Evolutionary conservation across 208 protist genomes (phyloP).

Genomic region (Kentomonas sorsogonicus): DNA sequence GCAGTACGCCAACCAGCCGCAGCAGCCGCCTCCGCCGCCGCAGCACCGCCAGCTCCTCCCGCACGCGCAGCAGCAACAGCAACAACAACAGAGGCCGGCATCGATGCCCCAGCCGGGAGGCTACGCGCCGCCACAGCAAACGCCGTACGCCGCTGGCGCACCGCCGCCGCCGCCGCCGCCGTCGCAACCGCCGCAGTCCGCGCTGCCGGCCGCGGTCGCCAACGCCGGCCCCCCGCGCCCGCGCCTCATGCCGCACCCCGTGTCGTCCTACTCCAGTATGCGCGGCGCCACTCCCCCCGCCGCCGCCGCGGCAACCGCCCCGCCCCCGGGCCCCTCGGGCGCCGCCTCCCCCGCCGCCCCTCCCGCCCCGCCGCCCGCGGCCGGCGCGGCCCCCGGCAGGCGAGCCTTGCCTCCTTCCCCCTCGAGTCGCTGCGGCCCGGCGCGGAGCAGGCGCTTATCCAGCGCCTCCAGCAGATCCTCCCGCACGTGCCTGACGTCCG

Average conservation of each 20-base stretch:
- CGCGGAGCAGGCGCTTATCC: neutral
- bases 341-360: neutral
- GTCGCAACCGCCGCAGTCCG: neutral
- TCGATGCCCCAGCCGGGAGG: constrained; percentile 2
- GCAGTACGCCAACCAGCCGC: neutral
- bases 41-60: constrained; percentile 19
- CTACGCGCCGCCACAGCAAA: neutral
- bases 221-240: constrained; percentile 14
- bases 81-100: constrained; percentile 3
- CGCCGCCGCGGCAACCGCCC: neutral
- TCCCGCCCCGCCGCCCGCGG: neutral
- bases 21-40: constrained; percentile 1
- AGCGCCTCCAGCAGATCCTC: neutral
- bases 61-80: constrained; percentile 2
- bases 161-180: neutral
- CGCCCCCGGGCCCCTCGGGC: neutral
- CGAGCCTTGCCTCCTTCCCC: neutral
- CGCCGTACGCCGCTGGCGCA: neutral
- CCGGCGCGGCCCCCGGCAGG: no score
- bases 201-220: neutral
- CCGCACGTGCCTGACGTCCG: neutral
- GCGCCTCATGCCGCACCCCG: constrained; percentile 63
- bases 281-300: constrained; percentile 49
- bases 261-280: constrained; percentile 61
- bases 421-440: neutral